phyloP scores from a whole-genome alignment of 73 alveolate genomes.

The Effrenium voratum region DNA sequence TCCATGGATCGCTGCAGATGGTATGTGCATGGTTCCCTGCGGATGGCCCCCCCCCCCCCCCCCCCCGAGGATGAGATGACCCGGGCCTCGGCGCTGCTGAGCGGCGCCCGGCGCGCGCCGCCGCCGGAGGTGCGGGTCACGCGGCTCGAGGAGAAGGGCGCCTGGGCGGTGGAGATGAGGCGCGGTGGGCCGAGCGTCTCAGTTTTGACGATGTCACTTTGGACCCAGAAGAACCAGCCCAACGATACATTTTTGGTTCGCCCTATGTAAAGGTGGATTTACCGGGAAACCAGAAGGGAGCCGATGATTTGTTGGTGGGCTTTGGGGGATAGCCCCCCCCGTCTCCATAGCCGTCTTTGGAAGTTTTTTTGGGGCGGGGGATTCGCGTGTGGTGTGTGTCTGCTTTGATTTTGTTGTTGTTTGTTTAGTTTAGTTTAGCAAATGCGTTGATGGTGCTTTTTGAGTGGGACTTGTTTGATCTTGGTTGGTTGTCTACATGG shows the following conservation, averaged over 20 bases:
- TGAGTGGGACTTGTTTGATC: no score
- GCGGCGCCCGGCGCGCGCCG: slow-evolving; percentile 43
- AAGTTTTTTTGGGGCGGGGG: background rate
- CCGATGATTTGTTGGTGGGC: background rate
- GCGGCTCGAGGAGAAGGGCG: background rate
- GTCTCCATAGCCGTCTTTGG: background rate
- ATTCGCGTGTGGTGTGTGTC: no score
- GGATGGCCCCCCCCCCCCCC: background rate
- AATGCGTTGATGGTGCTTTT: no score
- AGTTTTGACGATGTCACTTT: background rate
- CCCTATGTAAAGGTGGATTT: background rate
- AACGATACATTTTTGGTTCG: background rate
- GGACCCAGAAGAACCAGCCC: background rate
- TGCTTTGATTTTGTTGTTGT: no score
- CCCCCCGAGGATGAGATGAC: slow-evolving; percentile 44
- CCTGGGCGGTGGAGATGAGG: slow-evolving; percentile 78
- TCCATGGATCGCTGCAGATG: background rate
- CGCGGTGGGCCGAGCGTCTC: background rate
- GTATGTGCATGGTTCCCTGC: background rate
- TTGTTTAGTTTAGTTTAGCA: no score
- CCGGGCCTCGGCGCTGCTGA: slow-evolving; percentile 25
- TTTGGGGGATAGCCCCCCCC: background rate
- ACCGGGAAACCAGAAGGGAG: background rate
- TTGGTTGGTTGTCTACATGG: no score
- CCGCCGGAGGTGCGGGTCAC: background rate